Evolutionary conservation across 495 filamentous ascomycete genomes (phyloP), one percentile per base, ranked within the genome.

Genomic region (Penicillium fimorum): DNA sequence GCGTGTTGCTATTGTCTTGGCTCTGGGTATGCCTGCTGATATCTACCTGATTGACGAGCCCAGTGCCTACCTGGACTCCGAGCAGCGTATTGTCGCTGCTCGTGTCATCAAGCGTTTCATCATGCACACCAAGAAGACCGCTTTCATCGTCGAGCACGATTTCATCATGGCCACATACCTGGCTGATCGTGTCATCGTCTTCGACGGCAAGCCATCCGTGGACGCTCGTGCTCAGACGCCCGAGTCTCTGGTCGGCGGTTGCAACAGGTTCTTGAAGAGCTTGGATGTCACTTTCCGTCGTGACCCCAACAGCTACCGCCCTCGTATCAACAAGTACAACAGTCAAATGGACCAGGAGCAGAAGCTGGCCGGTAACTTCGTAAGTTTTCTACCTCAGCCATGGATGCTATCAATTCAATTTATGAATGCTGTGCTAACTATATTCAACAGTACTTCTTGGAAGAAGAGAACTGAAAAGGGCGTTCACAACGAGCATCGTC

Each of bases 101-200:
- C 85, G 92, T 67, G 94, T 97, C 63, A 98, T 98, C 79, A 98
- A 98, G 80, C 87, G 94, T 57, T 98, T 96, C 83, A 97, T 98
- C 65, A 98, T 97, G 94, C 92, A 97, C 80, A 85, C 90, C 55
- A 97, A 98, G 87, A 97, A 97, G 82, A 97, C 94, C 1, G 94
- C 95, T 35, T 97, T 98, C 72, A 84, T 98, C 59, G 94, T 97
- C 64, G 94, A 98, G 85, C 94, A 98, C 87, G 95, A 98, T 85
- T 97, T 98, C 79, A 97, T 97, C 79, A 97, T 97, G 94, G 92
- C 91, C 29, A 89, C 94, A 17, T 98, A 98, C 71, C 85, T 97
- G 18, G 94, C 95, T 40, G 94, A 98, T 66, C 89, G 93, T 62
- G 94, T 98, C 67, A 97, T 98, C 68, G 94, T 97, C 60, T 98